Evolutionary conservation across 169 alveolate species (phyloP), one percentile per base, ranked within the genome.

Genomic region (Plasmodium gaboni): DNA sequence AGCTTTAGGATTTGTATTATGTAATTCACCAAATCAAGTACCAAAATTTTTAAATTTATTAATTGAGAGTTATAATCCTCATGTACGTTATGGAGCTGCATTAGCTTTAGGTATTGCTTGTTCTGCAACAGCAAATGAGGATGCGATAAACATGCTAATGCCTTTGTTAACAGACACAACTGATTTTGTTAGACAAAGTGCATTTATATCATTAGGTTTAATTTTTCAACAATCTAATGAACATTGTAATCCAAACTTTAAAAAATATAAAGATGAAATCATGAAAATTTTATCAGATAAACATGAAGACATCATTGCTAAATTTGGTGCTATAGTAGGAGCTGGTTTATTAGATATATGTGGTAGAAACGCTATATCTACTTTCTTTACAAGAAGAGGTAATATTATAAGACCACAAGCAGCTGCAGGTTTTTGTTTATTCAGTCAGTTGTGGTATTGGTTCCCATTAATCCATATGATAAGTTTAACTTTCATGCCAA

Each of bases 61-160:
- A 48, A 94, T 98, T n/a, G 98, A 96, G 32, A 95, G 98, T 72
- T 99, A 98, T 94, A 98, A 98, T 92, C 99, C 99, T 6, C 99
- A 98, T 93, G 99, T 98, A 26, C 91, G 99, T 69, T 98, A 98
- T 92, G 99, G 99, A 17, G 99, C 99, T 19, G 99, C 99, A 1
- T 72, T 98, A 73, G 99, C 99, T 0, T 91, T 98, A 59, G 99
- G 99, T 12, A 97, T 99, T 50, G 98, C 98, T 5, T 98, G 99
- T 74, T 98, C 99, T 12, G 99, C 99, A 22, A 94, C 97, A 10
- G 99, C 98, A 0, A 87, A 92, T 72, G 93, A 91, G 28, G 98
- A 98, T 38, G 99, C 99, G 1, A 93, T 97, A 53, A 94, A 96
- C 50, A 95, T 98, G 32, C 94, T 99, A 8, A 97, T 97, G 88